Base-by-base conservation (phyloP, 805 yeast species). In the Naumovozyma dairenensis region DNA sequence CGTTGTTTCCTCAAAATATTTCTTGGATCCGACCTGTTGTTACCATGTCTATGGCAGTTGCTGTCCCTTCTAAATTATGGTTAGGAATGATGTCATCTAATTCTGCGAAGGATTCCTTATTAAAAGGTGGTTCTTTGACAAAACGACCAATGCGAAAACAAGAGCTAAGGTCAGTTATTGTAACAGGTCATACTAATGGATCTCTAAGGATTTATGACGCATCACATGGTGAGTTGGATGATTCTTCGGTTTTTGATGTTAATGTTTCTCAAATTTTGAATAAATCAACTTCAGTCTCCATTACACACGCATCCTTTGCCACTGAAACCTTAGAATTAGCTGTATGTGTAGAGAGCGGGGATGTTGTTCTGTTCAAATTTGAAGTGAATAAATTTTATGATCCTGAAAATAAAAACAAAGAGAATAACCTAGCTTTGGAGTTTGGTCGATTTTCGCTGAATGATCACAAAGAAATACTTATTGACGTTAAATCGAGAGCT, bases 171-270 rank as follows among this genome's bases (percentile, higher is more conserved):
- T 72, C 78, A 3, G 72, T 71, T 9, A 62, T 87, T 27, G 76
- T 85, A 1, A 77, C 94, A 0, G 97, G 96, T 1, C 95, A 92
- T 51, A 72, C 77, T 22, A 80, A 80, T 53, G 97, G 96, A 0
- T 71, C 78, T 22, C 73, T 92, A 0, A 68, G 96, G 34, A 64
- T 89, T 7, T 78, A 86, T 76, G 94, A 89, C 58, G 78, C 85
- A 0, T 75, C 93, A 0, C 74, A 77, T 36, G 80, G 81, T 15
- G 95, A 83, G 40, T 48, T 77, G 5, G 75, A 69, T 36, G 77
- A 75, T 25, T 60, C 70, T 6, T 62, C 71, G 5, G 76, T 75
- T 3, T 60, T 80, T 43, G 82, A 77, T 42, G 67, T 79, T 24
- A 71, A 73, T 45, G 62, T 78, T 8, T 58, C 74, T 1, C 60